A percentile compares a stretch with the other conserved stretches of the same genome.
These are phyloP conservation scores for Ilyonectria sp. DNA, from an alignment of 2,329 filamentous ascomycete genomes.

Conservation along the genomic window DNA sequence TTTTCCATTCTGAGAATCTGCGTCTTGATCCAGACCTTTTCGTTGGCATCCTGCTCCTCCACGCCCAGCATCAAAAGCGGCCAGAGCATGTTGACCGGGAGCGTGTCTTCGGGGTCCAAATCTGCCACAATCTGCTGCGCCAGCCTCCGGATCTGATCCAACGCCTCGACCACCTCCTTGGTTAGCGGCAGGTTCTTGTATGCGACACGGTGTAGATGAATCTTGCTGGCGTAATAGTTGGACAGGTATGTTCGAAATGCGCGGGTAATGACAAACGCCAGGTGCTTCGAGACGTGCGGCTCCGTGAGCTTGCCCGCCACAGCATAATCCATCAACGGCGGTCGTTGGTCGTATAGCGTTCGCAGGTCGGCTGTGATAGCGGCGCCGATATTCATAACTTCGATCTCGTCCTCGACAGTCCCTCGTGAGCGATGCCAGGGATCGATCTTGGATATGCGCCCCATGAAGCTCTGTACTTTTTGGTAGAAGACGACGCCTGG, in stretches of 20 bases:
- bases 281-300: constrained; percentile 62
- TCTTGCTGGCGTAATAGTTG: constrained; percentile 70
- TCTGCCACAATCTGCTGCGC: constrained; percentile 60
- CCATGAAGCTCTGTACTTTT: constrained; percentile 71
- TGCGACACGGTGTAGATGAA: constrained; percentile 71
- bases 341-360: constrained; percentile 65
- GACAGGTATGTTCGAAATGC: constrained; percentile 70
- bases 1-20: constrained; percentile 65
- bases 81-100: constrained; percentile 72
- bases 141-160: constrained; percentile 64
- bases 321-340: constrained; percentile 70
- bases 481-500: constrained; percentile 71
- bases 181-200: constrained; percentile 69
- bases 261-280: constrained; percentile 66
- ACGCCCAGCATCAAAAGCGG: constrained; percentile 69
- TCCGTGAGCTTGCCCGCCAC: constrained; percentile 65
- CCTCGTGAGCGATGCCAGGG: constrained; percentile 70
- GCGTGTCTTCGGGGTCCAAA: constrained; percentile 59
- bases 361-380: constrained; percentile 66
- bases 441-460: constrained; percentile 69
- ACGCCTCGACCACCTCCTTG: constrained; percentile 62
- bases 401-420: constrained; percentile 71
- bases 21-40: constrained; percentile 65
- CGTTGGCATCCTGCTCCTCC: constrained; percentile 65
- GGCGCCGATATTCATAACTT: constrained; percentile 69